Evolutionary conservation across 2,329 filamentous ascomycete genomes (phyloP).

Genomic region (Botrytis sinoallii): DNA sequence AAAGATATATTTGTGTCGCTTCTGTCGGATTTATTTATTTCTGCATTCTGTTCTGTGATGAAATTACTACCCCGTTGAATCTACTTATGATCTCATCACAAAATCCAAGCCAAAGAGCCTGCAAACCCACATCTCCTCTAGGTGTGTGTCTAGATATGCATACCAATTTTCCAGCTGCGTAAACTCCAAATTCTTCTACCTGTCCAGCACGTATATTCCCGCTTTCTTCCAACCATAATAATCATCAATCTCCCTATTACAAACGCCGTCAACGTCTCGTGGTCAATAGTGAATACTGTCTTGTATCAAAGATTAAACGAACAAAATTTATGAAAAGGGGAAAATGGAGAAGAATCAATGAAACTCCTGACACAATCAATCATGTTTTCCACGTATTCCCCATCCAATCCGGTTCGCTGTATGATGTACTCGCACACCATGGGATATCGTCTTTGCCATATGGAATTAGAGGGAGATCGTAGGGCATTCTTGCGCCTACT

Average conservation of each 20-base stretch:
- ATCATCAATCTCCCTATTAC: accelerated
- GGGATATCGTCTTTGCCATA: slow-evolving; percentile 65
- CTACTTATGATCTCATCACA: not conserved
- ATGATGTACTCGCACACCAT: slow-evolving; percentile 67
- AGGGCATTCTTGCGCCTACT: slow-evolving; percentile 77
- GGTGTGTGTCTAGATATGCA: not conserved
- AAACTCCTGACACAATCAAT: not conserved
- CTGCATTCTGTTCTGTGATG: not conserved
- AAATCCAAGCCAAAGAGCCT: not conserved
- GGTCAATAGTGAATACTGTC: not conserved
- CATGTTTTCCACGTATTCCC: slow-evolving; percentile 25
- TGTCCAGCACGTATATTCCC: not conserved
- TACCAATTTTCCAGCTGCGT: not conserved
- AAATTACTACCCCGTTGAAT: not conserved
- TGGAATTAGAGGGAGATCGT: slow-evolving; percentile 67
- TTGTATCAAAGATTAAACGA: not conserved
- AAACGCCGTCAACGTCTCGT: not conserved
- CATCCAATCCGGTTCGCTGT: slow-evolving; percentile 57
- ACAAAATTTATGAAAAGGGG: not conserved
- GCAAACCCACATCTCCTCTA: not conserved
- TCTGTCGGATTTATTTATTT: not conserved
- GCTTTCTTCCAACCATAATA: not conserved
- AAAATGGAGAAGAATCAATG: not conserved
- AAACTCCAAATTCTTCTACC: not conserved
- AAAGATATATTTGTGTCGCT: not conserved